A percentile compares a stretch with the other conserved stretches of the same genome.
phyloP scores from a whole-genome alignment of 768 basidiomycete species.

The Termitomyces sp. region DNA sequence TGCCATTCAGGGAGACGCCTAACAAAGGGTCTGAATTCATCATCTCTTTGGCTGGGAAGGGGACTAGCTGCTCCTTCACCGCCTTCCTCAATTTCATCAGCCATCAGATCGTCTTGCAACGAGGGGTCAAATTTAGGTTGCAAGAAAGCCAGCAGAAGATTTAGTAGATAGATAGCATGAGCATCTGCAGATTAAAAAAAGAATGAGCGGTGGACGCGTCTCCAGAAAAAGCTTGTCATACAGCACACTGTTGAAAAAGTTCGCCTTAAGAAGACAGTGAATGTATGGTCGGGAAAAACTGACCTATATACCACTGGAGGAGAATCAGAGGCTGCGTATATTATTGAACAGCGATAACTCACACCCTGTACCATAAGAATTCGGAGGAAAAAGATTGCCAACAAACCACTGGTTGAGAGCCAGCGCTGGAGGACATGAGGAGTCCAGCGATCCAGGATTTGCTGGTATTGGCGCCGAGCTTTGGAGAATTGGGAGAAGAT shows the following conservation, averaged over 20 bases:
- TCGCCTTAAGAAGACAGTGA: neutral
- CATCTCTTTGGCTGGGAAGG: slow-evolving; percentile 70
- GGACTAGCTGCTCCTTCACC: slow-evolving; percentile 45
- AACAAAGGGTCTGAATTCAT: slow-evolving; percentile 97
- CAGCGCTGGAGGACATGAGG: slow-evolving; percentile 89
- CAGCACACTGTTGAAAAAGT: slow-evolving; percentile 51
- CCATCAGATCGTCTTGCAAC: slow-evolving; percentile 86
- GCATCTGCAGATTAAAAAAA: slow-evolving; percentile 48
- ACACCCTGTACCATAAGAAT: slow-evolving; percentile 90
- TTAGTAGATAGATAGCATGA: slow-evolving; percentile 91
- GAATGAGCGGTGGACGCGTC: slow-evolving; percentile 7
- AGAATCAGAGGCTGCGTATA: slow-evolving; percentile 1
- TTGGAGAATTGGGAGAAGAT: slow-evolving; percentile 42
- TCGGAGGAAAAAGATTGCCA: slow-evolving; percentile 74
- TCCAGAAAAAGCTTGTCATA: slow-evolving; percentile 30
- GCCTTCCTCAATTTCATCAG: slow-evolving; percentile 94
- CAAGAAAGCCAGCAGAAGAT: slow-evolving; percentile 94
- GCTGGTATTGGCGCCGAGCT: slow-evolving; percentile 76
- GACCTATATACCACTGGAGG: slow-evolving; percentile 87
- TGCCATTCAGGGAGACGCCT: slow-evolving; percentile 94
- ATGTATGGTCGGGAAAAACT: slow-evolving; percentile 24
- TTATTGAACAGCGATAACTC: slow-evolving; percentile 26
- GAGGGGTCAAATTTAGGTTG: slow-evolving; percentile 99
- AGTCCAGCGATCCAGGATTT: slow-evolving; percentile 86
- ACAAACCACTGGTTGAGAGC: slow-evolving; percentile 66